These are phyloP conservation scores for Bremia lactucae DNA, from an alignment of 352 stramenopile species.

Conservation along the genomic window DNA sequence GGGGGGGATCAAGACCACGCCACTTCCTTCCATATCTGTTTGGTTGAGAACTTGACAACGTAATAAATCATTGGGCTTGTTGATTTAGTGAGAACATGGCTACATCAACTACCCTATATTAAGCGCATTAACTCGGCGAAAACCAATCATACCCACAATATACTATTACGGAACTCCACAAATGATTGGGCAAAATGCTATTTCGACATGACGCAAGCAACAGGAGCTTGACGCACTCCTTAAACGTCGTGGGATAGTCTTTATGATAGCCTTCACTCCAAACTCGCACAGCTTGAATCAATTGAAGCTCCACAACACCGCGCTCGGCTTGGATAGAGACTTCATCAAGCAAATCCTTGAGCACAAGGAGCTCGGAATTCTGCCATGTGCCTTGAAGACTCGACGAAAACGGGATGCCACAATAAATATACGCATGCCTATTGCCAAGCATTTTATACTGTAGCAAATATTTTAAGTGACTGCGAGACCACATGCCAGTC, in stretches of 20 bases:
- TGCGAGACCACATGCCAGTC: slow-evolving; percentile 32
- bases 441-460: slow-evolving; percentile 41
- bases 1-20: not conserved
- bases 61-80: too few species aligned
- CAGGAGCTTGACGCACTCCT: slow-evolving; percentile 27
- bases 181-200: slow-evolving; percentile 24
- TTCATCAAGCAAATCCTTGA: slow-evolving; percentile 8
- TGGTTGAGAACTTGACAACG: not conserved
- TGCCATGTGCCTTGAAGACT: slow-evolving; percentile 42
- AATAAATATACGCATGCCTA: slow-evolving; percentile 46
- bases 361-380: slow-evolving; percentile 25
- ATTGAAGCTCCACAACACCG: slow-evolving; percentile 28
- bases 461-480: slow-evolving; percentile 35
- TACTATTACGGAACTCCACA: slow-evolving; percentile 30
- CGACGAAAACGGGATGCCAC: slow-evolving; percentile 25
- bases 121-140: slow-evolving; percentile 1
- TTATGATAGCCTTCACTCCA: slow-evolving; percentile 35
- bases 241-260: slow-evolving; percentile 29
- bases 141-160: slow-evolving; percentile 46
- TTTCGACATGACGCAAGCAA: slow-evolving; percentile 22
- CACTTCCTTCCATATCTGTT: slow-evolving; percentile 6
- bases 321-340: slow-evolving; percentile 21
- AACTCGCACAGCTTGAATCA: slow-evolving; percentile 18
- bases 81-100: slow-evolving; percentile 12
- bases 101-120: slow-evolving; percentile 11